These are phyloP conservation scores for Priceomyces melissophilus DNA, from an alignment of 805 yeast species.

Conservation along the genomic window DNA sequence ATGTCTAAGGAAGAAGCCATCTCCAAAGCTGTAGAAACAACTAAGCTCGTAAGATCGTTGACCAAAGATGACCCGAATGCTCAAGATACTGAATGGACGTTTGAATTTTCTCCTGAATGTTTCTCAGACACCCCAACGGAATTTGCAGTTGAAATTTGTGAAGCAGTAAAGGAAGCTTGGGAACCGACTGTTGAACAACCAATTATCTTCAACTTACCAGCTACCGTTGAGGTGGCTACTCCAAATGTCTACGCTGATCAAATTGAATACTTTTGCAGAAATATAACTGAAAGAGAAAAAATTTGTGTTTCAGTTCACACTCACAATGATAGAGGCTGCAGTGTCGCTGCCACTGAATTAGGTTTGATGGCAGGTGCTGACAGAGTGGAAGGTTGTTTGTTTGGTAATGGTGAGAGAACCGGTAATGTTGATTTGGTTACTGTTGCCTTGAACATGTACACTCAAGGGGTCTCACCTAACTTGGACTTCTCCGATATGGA, in stretches of 20 bases:
- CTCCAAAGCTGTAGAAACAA: constrained; percentile 66
- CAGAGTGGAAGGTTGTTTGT: constrained; percentile 79
- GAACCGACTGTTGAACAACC: constrained; percentile 73
- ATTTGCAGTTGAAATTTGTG: constrained; percentile 72
- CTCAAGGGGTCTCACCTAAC: constrained; percentile 70
- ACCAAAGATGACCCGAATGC: constrained; percentile 72
- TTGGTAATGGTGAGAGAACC: constrained; percentile 83
- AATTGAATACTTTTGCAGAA: constrained; percentile 67
- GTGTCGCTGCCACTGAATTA: constrained; percentile 78
- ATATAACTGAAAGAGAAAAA: constrained; percentile 69
- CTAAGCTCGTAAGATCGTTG: constrained; percentile 61
- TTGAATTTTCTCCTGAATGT: constrained; percentile 76
- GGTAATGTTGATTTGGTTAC: constrained; percentile 80
- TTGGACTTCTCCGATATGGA: constrained; percentile 70
- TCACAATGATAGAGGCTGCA: constrained; percentile 81
- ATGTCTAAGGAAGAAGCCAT: constrained; percentile 69
- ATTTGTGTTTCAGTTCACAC: constrained; percentile 68
- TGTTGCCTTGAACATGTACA: constrained; percentile 72
- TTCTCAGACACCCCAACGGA: constrained; percentile 73
- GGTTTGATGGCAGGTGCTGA: constrained; percentile 82
- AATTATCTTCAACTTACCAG: constrained; percentile 74
- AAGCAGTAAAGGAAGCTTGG: constrained; percentile 77
- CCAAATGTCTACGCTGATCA: constrained; percentile 81
- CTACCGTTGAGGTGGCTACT: constrained; percentile 74
- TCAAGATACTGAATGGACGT: constrained; percentile 64